Conservation (phyloP, 192 early-diverging fungal species). For the Linderina pennispora region DNA sequence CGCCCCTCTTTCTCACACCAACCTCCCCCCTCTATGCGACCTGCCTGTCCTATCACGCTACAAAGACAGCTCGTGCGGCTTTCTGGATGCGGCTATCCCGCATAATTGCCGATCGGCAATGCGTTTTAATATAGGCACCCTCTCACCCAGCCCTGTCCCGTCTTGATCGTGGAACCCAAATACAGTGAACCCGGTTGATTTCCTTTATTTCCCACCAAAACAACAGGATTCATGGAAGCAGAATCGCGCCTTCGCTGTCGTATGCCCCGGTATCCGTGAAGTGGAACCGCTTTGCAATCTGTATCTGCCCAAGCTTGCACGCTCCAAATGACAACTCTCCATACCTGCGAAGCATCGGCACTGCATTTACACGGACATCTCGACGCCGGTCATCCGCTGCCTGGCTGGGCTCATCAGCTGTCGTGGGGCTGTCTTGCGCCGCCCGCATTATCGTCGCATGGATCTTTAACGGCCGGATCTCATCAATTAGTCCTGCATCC, state of each 20-base stretch:
- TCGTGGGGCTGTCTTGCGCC: neutral
- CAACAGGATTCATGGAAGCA: constrained; percentile 23
- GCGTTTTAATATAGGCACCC: too few relatives aligned
- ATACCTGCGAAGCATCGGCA: constrained; percentile 16
- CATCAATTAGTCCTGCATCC: constrained; percentile 30
- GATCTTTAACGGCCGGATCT: constrained; percentile 27
- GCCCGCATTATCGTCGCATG: constrained; percentile 22
- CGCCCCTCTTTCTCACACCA: too few relatives aligned
- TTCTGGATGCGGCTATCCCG: too few relatives aligned
- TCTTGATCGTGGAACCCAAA: too few relatives aligned
- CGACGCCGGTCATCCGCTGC: neutral
- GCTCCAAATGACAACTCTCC: constrained; percentile 21
- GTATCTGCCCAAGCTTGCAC: constrained; percentile 27
- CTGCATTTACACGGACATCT: constrained; percentile 5
- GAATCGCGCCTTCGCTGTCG: constrained; percentile 16
- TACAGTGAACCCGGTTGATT: too few relatives aligned
- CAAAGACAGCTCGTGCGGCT: too few relatives aligned
- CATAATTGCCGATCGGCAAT: too few relatives aligned
- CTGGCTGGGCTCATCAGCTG: neutral
- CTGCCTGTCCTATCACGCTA: too few relatives aligned
- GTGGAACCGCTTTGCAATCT: constrained; percentile 30
- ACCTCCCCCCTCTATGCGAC: too few relatives aligned
- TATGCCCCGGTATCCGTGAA: constrained; percentile 26
- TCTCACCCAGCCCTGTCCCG: too few relatives aligned
- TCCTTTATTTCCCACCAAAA: too few relatives aligned